Evolutionary conservation across 2,329 filamentous ascomycete genomes (phyloP).

Genomic region (Xylariaceae sp.): DNA sequence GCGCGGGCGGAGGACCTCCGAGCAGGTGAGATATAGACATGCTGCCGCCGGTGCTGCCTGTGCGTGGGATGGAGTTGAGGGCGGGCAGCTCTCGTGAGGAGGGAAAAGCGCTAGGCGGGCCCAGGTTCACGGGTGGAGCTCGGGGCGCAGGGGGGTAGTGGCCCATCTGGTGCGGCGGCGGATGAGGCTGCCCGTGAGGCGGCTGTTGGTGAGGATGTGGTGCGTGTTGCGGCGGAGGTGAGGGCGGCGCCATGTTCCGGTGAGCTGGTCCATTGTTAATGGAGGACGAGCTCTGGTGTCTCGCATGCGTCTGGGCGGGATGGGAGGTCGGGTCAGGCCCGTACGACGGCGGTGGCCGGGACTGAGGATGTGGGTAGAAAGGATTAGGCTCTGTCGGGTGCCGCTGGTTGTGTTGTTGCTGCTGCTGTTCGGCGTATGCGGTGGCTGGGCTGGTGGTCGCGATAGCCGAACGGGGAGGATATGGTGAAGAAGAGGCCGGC

Average conservation of each 20-base stretch:
- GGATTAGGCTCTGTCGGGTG: slow-evolving; percentile 27
- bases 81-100: slow-evolving; percentile 34
- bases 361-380: slow-evolving; percentile 31
- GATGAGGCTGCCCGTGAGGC: slow-evolving; percentile 21
- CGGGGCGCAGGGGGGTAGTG: slow-evolving; percentile 28
- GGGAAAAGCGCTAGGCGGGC: slow-evolving; percentile 28
- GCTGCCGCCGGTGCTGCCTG: slow-evolving; percentile 46
- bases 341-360: slow-evolving; percentile 26
- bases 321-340: slow-evolving; percentile 27
- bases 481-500: slow-evolving; percentile 19
- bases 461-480: slow-evolving; percentile 25
- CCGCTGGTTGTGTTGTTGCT: slow-evolving; percentile 29
- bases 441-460: slow-evolving; percentile 26
- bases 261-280: slow-evolving; percentile 23
- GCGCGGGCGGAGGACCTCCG: slow-evolving; percentile 44
- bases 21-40: slow-evolving; percentile 63
- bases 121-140: slow-evolving; percentile 28
- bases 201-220: slow-evolving; percentile 26
- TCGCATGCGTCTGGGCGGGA: slow-evolving; percentile 26
- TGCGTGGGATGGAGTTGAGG: slow-evolving; percentile 36
- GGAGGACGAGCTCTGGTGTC: slow-evolving; percentile 32
- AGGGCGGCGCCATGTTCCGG: slow-evolving; percentile 28
- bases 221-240: slow-evolving; percentile 25
- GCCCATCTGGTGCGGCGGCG: slow-evolving; percentile 26
- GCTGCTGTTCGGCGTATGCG: slow-evolving; percentile 22